phyloP scores from a whole-genome alignment of 148 eudicot species.

The Dianthus caryophyllus region DNA sequence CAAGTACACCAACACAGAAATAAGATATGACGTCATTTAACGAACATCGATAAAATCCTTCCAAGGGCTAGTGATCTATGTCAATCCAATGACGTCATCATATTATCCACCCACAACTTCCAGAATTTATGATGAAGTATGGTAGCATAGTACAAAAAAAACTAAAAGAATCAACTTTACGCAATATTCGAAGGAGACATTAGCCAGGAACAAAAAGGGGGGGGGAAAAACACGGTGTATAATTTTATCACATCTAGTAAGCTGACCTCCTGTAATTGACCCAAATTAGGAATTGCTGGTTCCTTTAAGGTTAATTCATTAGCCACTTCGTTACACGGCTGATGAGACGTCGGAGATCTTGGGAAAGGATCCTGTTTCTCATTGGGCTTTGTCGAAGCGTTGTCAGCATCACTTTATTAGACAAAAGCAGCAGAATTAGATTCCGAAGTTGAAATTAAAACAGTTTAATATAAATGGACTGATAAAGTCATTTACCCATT shows the following conservation, averaged over 20 bases:
- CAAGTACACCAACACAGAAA: not conserved
- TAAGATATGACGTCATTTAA: not conserved
- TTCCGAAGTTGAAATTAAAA: slow-evolving; percentile 7
- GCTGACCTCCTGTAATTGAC: slow-evolving; percentile 42
- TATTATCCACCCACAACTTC: not conserved
- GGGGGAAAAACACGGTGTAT: not conserved
- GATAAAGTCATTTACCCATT: slow-evolving; percentile 35
- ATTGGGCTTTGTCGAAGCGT: slow-evolving; percentile 27
- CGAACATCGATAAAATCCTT: not conserved
- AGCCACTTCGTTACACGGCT: slow-evolving; percentile 33
- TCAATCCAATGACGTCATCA: not conserved
- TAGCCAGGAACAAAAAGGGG: not conserved
- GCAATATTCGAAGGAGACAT: not conserved
- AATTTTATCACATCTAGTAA: not conserved
- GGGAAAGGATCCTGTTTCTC: slow-evolving; percentile 33
- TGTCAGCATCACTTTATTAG: slow-evolving; percentile 43
- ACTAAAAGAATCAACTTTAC: not conserved
- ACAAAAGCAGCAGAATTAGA: slow-evolving; percentile 12
- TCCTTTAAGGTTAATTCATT: slow-evolving; percentile 25
- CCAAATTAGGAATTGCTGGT: slow-evolving; percentile 29
- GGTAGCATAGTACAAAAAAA: not conserved
- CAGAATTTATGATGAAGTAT: not conserved
- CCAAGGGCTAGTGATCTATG: not conserved
- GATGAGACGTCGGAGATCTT: slow-evolving; percentile 28
- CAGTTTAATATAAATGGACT: not conserved